Evolutionary conservation across 2,329 filamentous ascomycete species (phyloP), one percentile per base, ranked within the genome.

Genomic region (Cordyceps pruinosa): DNA sequence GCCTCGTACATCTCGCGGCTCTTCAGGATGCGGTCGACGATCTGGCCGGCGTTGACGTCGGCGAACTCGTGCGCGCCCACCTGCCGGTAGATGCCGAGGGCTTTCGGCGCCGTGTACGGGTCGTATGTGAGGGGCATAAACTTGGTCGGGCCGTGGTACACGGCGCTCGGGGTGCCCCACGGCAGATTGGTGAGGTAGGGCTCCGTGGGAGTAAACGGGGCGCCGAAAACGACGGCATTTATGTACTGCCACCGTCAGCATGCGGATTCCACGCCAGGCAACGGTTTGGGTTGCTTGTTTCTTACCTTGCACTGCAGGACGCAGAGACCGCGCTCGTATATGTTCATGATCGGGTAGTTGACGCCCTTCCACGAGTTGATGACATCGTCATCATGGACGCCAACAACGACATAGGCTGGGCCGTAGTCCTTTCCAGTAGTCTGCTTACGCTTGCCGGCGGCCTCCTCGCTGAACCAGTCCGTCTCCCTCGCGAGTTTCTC

Each of bases 301-400:
- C 82, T 66, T 77, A 93, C 90, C 72, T 88, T 88, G 78, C 94
- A 99, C 69, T 99, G 94, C 61, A 97, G 77, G 30, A 97, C 93
- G 70, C 94, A 99, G 23, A 99, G 84, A 2, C 92, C 92, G 42
- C 94, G 87, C 77, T 99, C 94, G 66, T 93, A 96, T 58, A 96
- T 92, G 76, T 97, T 99, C 94, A 99, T 99, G 75, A 99, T 97
- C 26, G 94, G 94, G 69, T 97, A 99, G 75, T 99, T 99, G 66
- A 97, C 81, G 35, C 94, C 93, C 74, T 97, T 97, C 88, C 91
- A 95, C 66, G 87, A 79, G 73, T 99, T 99, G 72, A 99, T 96
- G 59, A 96, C 91, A 62, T 88, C 85, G 70, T 99, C 94, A 66
- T 96, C 89, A 72, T 99, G 94, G 25, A 99, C 86, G 49, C 94